These are phyloP conservation scores for Carex cristatella DNA, from an alignment of 176 grass and related monocot genomes.

Conservation along the genomic window DNA sequence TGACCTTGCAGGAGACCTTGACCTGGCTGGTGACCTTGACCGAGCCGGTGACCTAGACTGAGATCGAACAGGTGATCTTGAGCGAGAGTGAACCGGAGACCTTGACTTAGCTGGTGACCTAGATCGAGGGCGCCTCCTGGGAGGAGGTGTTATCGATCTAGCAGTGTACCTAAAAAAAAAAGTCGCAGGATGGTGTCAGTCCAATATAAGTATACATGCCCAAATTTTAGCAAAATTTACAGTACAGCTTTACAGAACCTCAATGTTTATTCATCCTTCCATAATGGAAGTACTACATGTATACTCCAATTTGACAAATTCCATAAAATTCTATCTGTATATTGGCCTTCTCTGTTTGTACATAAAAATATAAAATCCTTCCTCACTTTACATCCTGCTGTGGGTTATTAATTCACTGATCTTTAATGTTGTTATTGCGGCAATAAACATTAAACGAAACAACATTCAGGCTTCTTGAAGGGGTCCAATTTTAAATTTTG, in stretches of 20 bases:
- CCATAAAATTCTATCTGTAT: not conserved
- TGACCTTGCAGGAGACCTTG: constrained; percentile 34
- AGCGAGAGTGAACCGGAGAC: constrained; percentile 41
- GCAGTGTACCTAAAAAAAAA: constrained; percentile 69
- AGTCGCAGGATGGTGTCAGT: constrained; percentile 14
- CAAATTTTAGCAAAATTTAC: not conserved
- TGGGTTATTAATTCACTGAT: not conserved
- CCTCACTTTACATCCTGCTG: not conserved
- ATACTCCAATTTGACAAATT: not conserved
- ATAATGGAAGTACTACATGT: not conserved
- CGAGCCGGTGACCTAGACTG: constrained; percentile 29
- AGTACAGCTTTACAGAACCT: not conserved
- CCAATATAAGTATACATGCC: not conserved
- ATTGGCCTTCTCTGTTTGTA: not conserved
- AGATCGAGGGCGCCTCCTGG: constrained; percentile 26
- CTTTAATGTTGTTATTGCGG: not conserved
- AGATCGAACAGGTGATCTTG: constrained; percentile 42
- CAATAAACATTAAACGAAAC: not conserved
- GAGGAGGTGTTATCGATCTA: constrained; percentile 81
- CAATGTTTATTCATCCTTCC: not conserved
- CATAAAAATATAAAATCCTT: not conserved
- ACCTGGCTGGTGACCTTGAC: constrained; percentile 31
- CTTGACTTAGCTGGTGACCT: constrained; percentile 30
- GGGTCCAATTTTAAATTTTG: not conserved
- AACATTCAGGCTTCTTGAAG: not conserved